These are phyloP conservation scores for Physcia stellaris DNA, from an alignment of 495 filamentous ascomycete species.

Conservation along the genomic window DNA sequence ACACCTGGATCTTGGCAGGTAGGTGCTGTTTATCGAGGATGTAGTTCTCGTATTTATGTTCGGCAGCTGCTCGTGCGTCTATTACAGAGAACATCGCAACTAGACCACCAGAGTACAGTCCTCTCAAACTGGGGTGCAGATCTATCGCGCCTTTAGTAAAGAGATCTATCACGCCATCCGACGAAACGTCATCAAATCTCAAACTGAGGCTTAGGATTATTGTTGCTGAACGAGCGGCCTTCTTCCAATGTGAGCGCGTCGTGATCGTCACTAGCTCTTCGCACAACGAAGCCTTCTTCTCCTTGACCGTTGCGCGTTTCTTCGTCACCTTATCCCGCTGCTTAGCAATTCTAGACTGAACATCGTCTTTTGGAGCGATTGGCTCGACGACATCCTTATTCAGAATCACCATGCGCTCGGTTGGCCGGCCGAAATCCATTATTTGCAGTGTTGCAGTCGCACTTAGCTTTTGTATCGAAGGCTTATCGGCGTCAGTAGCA, in stretches of 20 bases:
- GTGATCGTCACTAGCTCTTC: constrained; percentile 68
- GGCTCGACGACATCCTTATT: constrained; percentile 56
- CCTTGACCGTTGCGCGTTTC: constrained; percentile 62
- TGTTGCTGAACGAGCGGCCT: constrained; percentile 73
- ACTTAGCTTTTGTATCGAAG: constrained; percentile 84
- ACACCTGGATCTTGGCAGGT: constrained; percentile 58
- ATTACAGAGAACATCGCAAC: constrained; percentile 68
- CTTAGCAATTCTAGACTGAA: constrained; percentile 45
- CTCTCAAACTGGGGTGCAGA: constrained; percentile 72
- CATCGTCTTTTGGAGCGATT: constrained; percentile 59
- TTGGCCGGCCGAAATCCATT: constrained; percentile 76
- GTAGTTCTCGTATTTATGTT: constrained; percentile 74
- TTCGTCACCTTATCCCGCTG: constrained; percentile 57
- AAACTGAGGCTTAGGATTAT: constrained; percentile 81
- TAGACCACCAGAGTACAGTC: constrained; percentile 67
- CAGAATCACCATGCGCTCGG: constrained; percentile 78
- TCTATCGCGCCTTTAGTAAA: constrained; percentile 75
- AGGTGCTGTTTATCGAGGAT: constrained; percentile 62
- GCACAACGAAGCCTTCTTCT: constrained; percentile 67
- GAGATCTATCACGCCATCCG: constrained; percentile 69
- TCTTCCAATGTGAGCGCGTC: constrained; percentile 83
- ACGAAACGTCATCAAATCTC: constrained; percentile 77
- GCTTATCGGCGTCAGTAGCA: constrained; percentile 78
- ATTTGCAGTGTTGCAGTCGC: constrained; percentile 68
- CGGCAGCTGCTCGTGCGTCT: constrained; percentile 72